A percentile compares a stretch with the other conserved stretches of the same genome.
Conservation (phyloP, 345 rosid species). For the Linum usitatissimum region DNA sequence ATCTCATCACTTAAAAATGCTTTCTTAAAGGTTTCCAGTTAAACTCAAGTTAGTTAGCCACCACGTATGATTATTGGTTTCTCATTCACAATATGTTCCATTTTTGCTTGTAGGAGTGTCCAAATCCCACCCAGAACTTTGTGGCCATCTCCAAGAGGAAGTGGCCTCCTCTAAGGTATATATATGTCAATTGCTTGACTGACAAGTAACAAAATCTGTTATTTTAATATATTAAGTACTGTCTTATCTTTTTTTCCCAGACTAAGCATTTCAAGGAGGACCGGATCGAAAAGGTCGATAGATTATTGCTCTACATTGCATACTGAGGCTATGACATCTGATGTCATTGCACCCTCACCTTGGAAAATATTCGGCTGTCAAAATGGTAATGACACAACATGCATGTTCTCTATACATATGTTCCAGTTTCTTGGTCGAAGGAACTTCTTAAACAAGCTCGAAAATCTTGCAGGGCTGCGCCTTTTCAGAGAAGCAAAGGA, state of each 20-base stretch:
- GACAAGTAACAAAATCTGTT: not conserved
- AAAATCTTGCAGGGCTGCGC: constrained; percentile 47
- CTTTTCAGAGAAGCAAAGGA: constrained; percentile 92
- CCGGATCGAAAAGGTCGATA: constrained; percentile 31
- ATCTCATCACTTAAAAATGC: constrained; percentile 57
- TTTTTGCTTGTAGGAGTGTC: constrained; percentile 34
- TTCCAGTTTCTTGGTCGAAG: not conserved
- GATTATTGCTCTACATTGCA: constrained; percentile 41
- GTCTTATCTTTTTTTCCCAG: constrained; percentile 9
- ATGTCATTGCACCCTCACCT: constrained; percentile 81
- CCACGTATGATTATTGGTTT: no score
- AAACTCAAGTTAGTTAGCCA: not conserved
- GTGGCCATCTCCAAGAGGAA: constrained; percentile 43
- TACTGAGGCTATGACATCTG: constrained; percentile 47
- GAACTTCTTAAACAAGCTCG: not conserved
- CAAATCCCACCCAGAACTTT: constrained; percentile 35
- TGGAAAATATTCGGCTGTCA: constrained; percentile 97
- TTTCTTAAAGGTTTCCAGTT: constrained; percentile 50
- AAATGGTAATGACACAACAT: constrained; percentile 41
- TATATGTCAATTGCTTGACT: not conserved
- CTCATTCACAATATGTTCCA: not conserved
- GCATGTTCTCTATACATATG: constrained; percentile 6
- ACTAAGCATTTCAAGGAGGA: constrained; percentile 30
- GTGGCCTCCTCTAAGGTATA: constrained; percentile 42
- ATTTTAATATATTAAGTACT: not conserved